These are phyloP conservation scores for Trypanosoma cruzi DNA, from an alignment of 208 protist genomes.

Conservation along the genomic window DNA sequence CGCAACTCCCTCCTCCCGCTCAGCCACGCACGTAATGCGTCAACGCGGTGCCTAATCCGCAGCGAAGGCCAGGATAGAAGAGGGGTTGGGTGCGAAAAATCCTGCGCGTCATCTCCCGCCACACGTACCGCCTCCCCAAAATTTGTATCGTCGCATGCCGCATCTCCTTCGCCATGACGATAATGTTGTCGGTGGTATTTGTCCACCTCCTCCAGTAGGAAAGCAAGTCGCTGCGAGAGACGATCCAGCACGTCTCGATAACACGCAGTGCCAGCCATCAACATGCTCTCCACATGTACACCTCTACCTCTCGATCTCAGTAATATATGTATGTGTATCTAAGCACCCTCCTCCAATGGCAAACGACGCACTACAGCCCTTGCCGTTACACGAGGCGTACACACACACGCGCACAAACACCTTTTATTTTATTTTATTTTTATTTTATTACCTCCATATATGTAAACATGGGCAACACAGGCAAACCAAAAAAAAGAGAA, in stretches of 20 bases:
- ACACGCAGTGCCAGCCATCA: background rate
- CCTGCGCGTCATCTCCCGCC: background rate
- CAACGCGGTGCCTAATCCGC: background rate
- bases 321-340: background rate
- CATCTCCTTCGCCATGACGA: background rate
- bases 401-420: background rate
- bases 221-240: slow-evolving; percentile 12
- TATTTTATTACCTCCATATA: too few species aligned
- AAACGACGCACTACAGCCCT: too few species aligned
- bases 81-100: background rate
- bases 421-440: too few species aligned
- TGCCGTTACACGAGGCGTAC: too few species aligned
- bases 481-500: background rate
- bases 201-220: background rate
- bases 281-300: background rate
- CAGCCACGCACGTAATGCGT: slow-evolving; percentile 1
- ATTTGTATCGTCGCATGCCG: background rate
- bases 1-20: slow-evolving; percentile 2
- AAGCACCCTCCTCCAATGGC: too few species aligned
- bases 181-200: background rate
- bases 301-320: background rate
- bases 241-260: slow-evolving; percentile 22
- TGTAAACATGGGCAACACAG: background rate
- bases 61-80: slow-evolving; percentile 5
- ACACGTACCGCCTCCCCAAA: background rate